These are phyloP conservation scores for Penicillium pancosmium DNA, from an alignment of 495 filamentous ascomycete species.

Conservation along the genomic window DNA sequence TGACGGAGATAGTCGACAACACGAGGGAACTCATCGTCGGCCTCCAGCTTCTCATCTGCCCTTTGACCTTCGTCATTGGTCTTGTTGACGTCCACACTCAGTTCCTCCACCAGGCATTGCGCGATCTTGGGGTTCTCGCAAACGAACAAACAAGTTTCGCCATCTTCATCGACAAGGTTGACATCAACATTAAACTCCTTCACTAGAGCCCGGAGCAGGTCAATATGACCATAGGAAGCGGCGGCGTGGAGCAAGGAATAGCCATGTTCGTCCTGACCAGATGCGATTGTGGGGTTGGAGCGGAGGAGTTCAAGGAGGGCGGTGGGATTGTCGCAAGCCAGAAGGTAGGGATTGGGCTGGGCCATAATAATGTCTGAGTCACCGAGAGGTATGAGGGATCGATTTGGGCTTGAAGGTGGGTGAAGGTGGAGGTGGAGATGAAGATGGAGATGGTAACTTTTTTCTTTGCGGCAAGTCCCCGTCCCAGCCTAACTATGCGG, in stretches of 20 bases:
- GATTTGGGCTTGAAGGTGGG: background rate
- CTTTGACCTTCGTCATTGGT: slow-evolving; percentile 68
- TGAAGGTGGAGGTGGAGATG: background rate
- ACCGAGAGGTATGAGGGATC: slow-evolving; percentile 14
- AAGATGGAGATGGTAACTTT: background rate
- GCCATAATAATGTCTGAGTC: slow-evolving; percentile 45
- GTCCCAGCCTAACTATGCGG: too few relatives aligned
- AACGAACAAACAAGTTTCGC: slow-evolving; percentile 88
- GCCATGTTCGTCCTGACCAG: slow-evolving; percentile 74
- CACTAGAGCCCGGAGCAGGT: slow-evolving; percentile 78
- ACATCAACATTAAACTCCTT: slow-evolving; percentile 74
- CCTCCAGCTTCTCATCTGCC: slow-evolving; percentile 70
- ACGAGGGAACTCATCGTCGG: slow-evolving; percentile 68
- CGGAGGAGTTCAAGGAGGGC: slow-evolving; percentile 67
- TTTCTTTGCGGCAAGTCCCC: background rate
- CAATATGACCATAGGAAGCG: slow-evolving; percentile 83
- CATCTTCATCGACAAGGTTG: slow-evolving; percentile 83
- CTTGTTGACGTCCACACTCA: slow-evolving; percentile 66
- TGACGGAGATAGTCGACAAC: slow-evolving; percentile 68
- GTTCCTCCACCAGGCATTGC: slow-evolving; percentile 75
- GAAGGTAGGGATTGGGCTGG: slow-evolving; percentile 71
- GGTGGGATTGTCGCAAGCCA: slow-evolving; percentile 74
- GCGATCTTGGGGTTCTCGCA: slow-evolving; percentile 78
- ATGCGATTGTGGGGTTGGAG: slow-evolving; percentile 66
- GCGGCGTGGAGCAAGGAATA: slow-evolving; percentile 94